Percentiles rank a stretch among this genome's conserved stretches.
phyloP scores from a whole-genome alignment of 2,329 filamentous ascomycete species.

The Aspergillus uvarum region DNA sequence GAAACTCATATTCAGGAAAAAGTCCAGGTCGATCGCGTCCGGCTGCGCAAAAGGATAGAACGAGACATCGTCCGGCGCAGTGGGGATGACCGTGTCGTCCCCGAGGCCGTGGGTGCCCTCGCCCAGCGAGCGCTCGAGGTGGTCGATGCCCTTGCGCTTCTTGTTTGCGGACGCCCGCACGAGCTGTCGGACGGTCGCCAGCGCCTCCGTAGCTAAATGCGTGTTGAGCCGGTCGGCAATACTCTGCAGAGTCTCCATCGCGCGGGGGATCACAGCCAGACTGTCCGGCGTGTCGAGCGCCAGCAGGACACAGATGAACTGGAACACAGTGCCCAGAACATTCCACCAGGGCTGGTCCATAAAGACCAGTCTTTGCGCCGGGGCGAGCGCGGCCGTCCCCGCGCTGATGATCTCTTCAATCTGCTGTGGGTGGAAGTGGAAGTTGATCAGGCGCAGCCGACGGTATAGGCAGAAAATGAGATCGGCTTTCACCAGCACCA shows the following conservation, averaged over 20 bases:
- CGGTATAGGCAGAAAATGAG: constrained; percentile 40
- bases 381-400: constrained; percentile 29
- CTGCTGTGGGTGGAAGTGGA: constrained; percentile 22
- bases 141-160: constrained; percentile 23
- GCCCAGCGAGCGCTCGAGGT: constrained; percentile 18
- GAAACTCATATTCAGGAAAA: not conserved
- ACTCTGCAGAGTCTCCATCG: constrained; percentile 35
- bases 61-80: not conserved
- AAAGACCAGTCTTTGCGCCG: constrained; percentile 37
- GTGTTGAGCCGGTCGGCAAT: constrained; percentile 28
- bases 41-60: not conserved
- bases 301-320: constrained; percentile 44
- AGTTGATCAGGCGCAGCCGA: constrained; percentile 41
- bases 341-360: constrained; percentile 46
- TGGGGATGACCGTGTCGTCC: not conserved
- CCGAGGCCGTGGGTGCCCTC: not conserved
- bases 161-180: constrained; percentile 26
- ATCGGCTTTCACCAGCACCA: constrained; percentile 30
- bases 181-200: constrained; percentile 24
- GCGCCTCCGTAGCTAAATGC: constrained; percentile 34
- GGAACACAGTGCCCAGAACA: constrained; percentile 43
- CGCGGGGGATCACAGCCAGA: constrained; percentile 35
- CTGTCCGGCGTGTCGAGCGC: constrained; percentile 42
- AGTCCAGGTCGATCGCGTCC: not conserved
- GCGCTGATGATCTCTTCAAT: not conserved